These are phyloP conservation scores for Sambucus nigra DNA, from an alignment of 129 eudicot species.

Conservation along the genomic window DNA sequence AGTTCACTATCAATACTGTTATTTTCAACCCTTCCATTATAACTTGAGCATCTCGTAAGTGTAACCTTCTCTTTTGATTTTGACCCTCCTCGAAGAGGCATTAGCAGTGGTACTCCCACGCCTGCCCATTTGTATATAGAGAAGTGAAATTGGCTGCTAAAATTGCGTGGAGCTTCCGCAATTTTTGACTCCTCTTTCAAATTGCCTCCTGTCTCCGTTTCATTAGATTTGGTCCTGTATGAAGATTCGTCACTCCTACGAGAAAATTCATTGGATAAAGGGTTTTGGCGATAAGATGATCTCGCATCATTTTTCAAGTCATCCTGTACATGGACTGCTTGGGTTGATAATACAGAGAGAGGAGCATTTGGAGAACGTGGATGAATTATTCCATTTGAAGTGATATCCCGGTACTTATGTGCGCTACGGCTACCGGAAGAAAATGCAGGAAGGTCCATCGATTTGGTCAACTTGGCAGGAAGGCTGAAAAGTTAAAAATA, in stretches of 20 bases:
- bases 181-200: constrained; percentile 17
- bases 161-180: constrained; percentile 19
- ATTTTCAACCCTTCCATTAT: constrained; percentile 14
- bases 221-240: constrained; percentile 10
- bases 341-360: constrained; percentile 42
- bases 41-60: constrained; percentile 21
- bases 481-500: constrained; percentile 28
- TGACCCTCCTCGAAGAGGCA: constrained; percentile 34
- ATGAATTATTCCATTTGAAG: constrained; percentile 17
- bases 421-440: constrained; percentile 25
- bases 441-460: constrained; percentile 36
- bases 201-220: constrained; percentile 17
- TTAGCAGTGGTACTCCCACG: constrained; percentile 48
- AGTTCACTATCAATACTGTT: constrained; percentile 2
- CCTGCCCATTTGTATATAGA: constrained; percentile 89
- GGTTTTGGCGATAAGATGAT: constrained; percentile 25
- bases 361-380: constrained; percentile 26
- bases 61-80: constrained; percentile 30
- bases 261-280: constrained; percentile 35
- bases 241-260: constrained; percentile 18
- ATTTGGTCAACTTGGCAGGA: constrained; percentile 41
- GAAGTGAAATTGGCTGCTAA: constrained; percentile 60
- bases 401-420: constrained; percentile 10
- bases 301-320: constrained; percentile 10
- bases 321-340: constrained; percentile 16